These are phyloP conservation scores for Lantana camara DNA, from an alignment of 257 asterid species.

Conservation along the genomic window DNA sequence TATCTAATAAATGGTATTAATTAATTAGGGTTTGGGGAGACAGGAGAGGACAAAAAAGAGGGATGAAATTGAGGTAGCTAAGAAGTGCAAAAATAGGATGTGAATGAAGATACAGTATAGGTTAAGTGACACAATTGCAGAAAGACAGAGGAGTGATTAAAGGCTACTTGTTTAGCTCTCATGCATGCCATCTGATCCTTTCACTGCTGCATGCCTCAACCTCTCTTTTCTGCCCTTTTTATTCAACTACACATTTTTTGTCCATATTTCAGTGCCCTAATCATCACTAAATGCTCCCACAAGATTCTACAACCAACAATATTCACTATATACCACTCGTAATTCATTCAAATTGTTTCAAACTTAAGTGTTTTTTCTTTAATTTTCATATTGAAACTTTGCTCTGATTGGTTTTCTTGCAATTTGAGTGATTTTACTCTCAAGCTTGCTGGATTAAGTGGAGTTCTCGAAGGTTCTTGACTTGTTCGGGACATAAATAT, in stretches of 20 bases:
- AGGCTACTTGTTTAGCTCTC: neutral
- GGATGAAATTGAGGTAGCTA: constrained; percentile 26
- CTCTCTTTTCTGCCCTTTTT: neutral
- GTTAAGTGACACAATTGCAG: constrained; percentile 29
- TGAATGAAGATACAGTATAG: constrained; percentile 42
- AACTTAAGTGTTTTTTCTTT: too few species aligned
- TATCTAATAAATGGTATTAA: too few species aligned
- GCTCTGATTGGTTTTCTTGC: too few species aligned
- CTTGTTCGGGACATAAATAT: too few species aligned
- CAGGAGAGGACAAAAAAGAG: constrained; percentile 6
- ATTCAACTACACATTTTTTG: neutral
- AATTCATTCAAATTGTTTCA: too few species aligned
- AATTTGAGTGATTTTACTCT: too few species aligned
- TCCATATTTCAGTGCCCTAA: constrained; percentile 38
- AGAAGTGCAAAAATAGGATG: constrained; percentile 31
- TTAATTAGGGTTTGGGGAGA: too few species aligned
- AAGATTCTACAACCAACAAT: too few species aligned
- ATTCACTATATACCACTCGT: too few species aligned
- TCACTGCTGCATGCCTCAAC: constrained; percentile 14
- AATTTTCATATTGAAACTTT: too few species aligned
- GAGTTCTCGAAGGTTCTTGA: too few species aligned
- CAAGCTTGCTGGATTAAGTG: too few species aligned
- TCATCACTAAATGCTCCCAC: neutral
- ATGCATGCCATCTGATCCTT: neutral
- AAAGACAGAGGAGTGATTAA: constrained; percentile 16